A percentile compares a stretch with the other conserved stretches of the same genome.
These are phyloP conservation scores for Schizophyllum amplum DNA, from an alignment of 1,284 basidiomycete species.

Conservation along the genomic window DNA sequence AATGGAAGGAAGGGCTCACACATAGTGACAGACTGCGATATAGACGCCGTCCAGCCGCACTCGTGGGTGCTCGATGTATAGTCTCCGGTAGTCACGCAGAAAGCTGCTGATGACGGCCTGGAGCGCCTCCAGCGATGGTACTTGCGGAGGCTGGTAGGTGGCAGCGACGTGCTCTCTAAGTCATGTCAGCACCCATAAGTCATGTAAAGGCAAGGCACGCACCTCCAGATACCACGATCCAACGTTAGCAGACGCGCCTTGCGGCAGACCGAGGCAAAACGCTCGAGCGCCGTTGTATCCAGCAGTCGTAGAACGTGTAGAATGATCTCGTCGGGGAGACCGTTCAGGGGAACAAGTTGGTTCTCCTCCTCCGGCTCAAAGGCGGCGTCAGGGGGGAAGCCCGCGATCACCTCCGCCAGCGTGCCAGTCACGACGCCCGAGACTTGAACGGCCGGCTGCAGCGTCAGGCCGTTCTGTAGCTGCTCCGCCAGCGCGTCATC, in stretches of 20 bases:
- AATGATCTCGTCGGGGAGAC: constrained; percentile 71
- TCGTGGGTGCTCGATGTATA: constrained; percentile 77
- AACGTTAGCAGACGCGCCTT: constrained; percentile 67
- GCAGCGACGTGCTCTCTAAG: constrained; percentile 42
- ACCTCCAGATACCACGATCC: constrained; percentile 73
- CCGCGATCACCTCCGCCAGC: constrained; percentile 39
- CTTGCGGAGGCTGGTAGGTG: constrained; percentile 70
- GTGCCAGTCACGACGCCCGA: constrained; percentile 24
- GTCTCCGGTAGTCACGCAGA: constrained; percentile 58
- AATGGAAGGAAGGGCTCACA: constrained; percentile 35
- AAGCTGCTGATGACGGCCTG: constrained; percentile 43
- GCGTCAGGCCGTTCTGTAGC: constrained; percentile 10
- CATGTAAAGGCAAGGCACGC: constrained; percentile 15
- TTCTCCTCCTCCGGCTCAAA: constrained; percentile 68
- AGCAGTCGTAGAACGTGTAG: constrained; percentile 55
- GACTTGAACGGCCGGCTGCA: constrained; percentile 11
- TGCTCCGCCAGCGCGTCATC: constrained; percentile 6
- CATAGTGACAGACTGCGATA: constrained; percentile 84
- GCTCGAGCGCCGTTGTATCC: constrained; percentile 64
- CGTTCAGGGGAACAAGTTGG: constrained; percentile 44
- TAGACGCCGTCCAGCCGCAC: constrained; percentile 83
- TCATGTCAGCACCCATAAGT: constrained; percentile 3
- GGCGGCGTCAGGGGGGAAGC: constrained; percentile 39
- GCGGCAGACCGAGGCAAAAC: constrained; percentile 65
- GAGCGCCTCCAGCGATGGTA: constrained; percentile 39